phyloP scores from a whole-genome alignment of 352 stramenopile genomes.

The Pythium utonaiense region DNA sequence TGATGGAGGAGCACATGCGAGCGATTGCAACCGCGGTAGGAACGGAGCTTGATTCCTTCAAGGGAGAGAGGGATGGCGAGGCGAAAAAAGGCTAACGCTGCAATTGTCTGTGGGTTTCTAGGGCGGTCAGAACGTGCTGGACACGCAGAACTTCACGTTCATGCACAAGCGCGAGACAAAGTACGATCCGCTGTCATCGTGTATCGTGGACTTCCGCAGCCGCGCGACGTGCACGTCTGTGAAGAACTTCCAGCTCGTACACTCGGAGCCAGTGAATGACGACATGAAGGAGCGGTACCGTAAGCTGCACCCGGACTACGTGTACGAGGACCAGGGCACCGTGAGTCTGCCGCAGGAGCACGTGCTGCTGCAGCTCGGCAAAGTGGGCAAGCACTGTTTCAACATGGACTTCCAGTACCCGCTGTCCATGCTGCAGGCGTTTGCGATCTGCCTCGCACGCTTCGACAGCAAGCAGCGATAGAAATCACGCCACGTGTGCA shows the following conservation, averaged over 20 bases:
- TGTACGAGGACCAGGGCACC: constrained; percentile 83
- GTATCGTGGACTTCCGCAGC: constrained; percentile 91
- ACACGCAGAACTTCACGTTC: constrained; percentile 75
- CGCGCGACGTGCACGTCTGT: constrained; percentile 88
- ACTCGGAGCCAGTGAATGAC: constrained; percentile 73
- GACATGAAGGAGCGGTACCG: constrained; percentile 67
- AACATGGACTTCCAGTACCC: constrained; percentile 95
- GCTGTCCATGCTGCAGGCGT: constrained; percentile 90
- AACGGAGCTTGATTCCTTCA: not conserved
- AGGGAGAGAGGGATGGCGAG: not conserved
- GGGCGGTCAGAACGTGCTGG: constrained; percentile 79
- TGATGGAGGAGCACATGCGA: constrained; percentile 74
- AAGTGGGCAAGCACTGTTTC: constrained; percentile 92
- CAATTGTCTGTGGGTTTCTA: constrained; percentile 24
- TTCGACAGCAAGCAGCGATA: constrained; percentile 88
- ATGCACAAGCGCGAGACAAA: constrained; percentile 86
- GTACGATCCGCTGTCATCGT: constrained; percentile 90
- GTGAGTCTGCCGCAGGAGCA: constrained; percentile 78
- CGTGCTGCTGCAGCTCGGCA: constrained; percentile 81
- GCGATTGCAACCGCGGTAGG: constrained; percentile 57
- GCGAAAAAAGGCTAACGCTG: not conserved
- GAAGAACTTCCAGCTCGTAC: constrained; percentile 92
- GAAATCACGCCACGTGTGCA: too few relatives aligned
- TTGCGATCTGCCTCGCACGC: constrained; percentile 89
- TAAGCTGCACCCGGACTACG: constrained; percentile 63